These are phyloP conservation scores for Mycena kentingensis DNA, from an alignment of 768 basidiomycete species.

Conservation along the genomic window DNA sequence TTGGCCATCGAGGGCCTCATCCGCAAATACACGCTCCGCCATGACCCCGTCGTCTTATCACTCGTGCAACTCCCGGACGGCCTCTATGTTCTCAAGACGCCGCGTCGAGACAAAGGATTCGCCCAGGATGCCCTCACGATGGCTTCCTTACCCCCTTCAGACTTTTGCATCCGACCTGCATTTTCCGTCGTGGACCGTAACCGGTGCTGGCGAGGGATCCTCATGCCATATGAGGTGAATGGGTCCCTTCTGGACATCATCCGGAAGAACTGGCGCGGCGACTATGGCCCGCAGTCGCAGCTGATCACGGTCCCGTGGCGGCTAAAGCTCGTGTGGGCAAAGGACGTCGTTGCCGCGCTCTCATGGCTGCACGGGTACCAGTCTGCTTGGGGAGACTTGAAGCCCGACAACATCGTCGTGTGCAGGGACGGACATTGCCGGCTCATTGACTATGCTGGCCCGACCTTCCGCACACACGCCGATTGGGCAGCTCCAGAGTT, in stretches of 20 bases:
- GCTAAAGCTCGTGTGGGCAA: neutral
- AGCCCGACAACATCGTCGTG: neutral
- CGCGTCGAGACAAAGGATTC: neutral
- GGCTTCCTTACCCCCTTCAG: neutral
- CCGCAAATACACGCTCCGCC: neutral
- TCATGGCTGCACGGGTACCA: neutral
- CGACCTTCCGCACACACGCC: neutral
- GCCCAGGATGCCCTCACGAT: neutral
- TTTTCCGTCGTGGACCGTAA: neutral
- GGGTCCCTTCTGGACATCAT: neutral
- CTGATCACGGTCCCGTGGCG: neutral
- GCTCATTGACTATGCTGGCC: slow-evolving; percentile 1
- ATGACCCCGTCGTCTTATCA: neutral
- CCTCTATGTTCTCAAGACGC: neutral
- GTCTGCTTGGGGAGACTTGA: slow-evolving; percentile 1
- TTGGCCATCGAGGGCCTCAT: neutral
- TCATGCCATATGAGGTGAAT: neutral
- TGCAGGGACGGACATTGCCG: neutral
- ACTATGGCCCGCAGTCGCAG: neutral
- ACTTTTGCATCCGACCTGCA: neutral
- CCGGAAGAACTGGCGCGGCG: neutral
- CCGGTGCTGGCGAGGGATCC: neutral
- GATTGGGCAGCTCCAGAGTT: neutral
- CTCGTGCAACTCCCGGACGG: neutral
- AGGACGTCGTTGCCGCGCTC: neutral